Percentiles rank a stretch among this genome's conserved stretches.
phyloP scores from a whole-genome alignment of 805 yeast species.

The Ogataea thermomethanolica region DNA sequence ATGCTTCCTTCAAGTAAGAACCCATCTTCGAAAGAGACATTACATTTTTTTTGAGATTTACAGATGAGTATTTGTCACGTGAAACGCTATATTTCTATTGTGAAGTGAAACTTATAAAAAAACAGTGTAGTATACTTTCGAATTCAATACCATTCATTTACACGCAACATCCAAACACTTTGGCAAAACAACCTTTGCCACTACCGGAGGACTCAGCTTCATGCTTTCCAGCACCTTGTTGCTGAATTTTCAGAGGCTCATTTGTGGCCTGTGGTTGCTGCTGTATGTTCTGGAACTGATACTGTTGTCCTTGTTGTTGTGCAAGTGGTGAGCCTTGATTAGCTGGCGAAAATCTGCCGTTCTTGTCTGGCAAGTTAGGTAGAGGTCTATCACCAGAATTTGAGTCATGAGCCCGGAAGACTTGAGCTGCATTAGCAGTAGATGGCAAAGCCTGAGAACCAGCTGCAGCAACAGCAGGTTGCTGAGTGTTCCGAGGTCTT shows the following conservation, averaged over 20 bases:
- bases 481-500: conserved; percentile 31
- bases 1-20: conserved; percentile 60
- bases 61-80: conserved; percentile 3
- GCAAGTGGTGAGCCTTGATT: conserved; percentile 14
- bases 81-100: conserved; percentile 4
- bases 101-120: conserved; percentile 1
- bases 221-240: conserved; percentile 13
- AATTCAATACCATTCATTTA: conserved; percentile 4
- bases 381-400: conserved; percentile 31
- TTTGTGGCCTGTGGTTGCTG: conserved; percentile 24
- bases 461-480: conserved; percentile 18
- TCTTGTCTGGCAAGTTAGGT: conserved; percentile 33
- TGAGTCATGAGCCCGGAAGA: conserved; percentile 19
- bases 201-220: conserved; percentile 21
- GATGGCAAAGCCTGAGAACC: conserved; percentile 15
- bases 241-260: conserved; percentile 17
- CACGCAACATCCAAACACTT: conserved; percentile 22
- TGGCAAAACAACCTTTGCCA: conserved; percentile 27
- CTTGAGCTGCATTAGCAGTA: conserved; percentile 15
- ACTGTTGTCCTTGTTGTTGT: conserved; percentile 16
- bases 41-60: background rate
- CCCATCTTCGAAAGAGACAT: conserved; percentile 4
- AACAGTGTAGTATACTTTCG: conserved; percentile 3
- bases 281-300: conserved; percentile 16
- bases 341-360: conserved; percentile 22